phyloP scores from a whole-genome alignment of 2,329 filamentous ascomycete species.

The Emergomyces orientalis region DNA sequence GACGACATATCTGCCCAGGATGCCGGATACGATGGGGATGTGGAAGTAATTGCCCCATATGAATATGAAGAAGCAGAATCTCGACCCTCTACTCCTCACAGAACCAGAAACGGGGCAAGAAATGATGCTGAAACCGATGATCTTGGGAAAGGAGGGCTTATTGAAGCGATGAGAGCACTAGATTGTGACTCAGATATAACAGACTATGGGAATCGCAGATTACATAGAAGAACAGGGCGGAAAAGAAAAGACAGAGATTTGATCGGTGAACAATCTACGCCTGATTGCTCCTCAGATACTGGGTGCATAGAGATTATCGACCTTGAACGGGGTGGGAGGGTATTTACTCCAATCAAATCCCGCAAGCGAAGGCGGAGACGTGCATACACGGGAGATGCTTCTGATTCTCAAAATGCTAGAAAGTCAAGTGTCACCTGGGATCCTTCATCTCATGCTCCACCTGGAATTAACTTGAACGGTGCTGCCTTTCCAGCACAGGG shows the following conservation, averaged over 20 bases:
- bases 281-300: slow-evolving; percentile 1
- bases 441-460: background rate
- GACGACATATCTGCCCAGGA: slow-evolving; percentile 23
- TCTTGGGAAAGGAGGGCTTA: slow-evolving; percentile 27
- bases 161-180: slow-evolving; percentile 27
- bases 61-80: slow-evolving; percentile 23
- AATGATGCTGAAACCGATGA: slow-evolving; percentile 18
- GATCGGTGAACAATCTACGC: slow-evolving; percentile 13
- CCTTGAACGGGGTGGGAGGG: slow-evolving; percentile 11
- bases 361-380: slow-evolving; percentile 20
- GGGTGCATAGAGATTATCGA: slow-evolving; percentile 13
- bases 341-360: slow-evolving; percentile 21
- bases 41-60: slow-evolving; percentile 31
- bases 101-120: background rate
- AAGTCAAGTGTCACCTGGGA: background rate
- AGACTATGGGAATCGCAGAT: slow-evolving; percentile 4
- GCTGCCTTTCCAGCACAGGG: background rate
- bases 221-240: slow-evolving; percentile 21
- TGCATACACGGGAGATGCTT: slow-evolving; percentile 11
- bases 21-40: slow-evolving; percentile 24
- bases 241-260: slow-evolving; percentile 28
- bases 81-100: slow-evolving; percentile 10
- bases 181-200: slow-evolving; percentile 23
- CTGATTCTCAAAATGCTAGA: slow-evolving; percentile 7
- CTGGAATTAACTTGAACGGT: background rate